Evolutionary conservation across 148 eudicot genomes (phyloP), one percentile per base, ranked within the genome.

Genomic region (Nepenthes gracilis): DNA sequence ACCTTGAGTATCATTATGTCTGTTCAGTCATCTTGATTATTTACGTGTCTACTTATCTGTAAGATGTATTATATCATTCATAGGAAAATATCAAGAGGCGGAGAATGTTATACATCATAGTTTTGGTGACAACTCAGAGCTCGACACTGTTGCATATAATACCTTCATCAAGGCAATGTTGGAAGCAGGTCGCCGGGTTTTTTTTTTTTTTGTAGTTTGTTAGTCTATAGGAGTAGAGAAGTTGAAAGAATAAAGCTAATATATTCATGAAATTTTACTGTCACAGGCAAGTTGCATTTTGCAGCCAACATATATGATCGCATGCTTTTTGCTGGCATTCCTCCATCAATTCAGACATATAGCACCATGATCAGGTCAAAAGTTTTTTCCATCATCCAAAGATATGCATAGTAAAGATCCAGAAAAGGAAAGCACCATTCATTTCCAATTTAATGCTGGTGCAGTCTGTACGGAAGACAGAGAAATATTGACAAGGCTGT

Each of bases 61-160:
- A 53, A 61, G 36, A 35, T 69, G 57, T 38, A 6, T 45, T 52
- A 12, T 13, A 12, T 57, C 12, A 13, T 13, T 59, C 66, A n/a
- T 77, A 91, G 95, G 92, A 61, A 81, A 78, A 78, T 64, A 79
- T 73, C 68, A 47, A 54, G 83, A 79, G 52, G 89, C 84, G 40
- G 89, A 85, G 78, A 72, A 81, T 64, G 83, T 83, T 23, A 78
- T 85, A 65, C 60, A 59, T 40, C 56, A 66, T 48, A 74, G 87
- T 75, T 81, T 87, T 38, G 57, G 40, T 54, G 69, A 58, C 55
- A 83, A 78, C 64, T 35, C 67, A 62, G 76, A 69, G 64, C 88
- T 90, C 67, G 97, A 90, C 71, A 90, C 97, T 55, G 75, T 87
- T 64, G 97, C 88, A 36, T 86, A 84, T 67, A 90, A 87, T 68